A percentile compares a stretch with the other conserved stretches of the same genome.
phyloP scores from a whole-genome alignment of 2,329 filamentous ascomycete species.

The Xylogone sp. region DNA sequence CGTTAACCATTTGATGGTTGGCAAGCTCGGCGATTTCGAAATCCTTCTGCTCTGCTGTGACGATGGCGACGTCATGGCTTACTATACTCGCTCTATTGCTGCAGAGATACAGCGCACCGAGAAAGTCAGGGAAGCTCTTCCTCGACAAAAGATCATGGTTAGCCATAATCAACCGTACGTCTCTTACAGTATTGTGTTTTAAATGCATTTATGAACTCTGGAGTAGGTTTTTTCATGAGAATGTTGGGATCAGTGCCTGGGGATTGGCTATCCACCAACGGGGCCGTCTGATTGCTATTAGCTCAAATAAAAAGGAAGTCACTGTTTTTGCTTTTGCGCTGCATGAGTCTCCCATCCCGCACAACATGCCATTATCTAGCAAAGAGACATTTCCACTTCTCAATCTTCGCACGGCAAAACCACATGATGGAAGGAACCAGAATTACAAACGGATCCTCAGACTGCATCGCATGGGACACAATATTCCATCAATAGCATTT shows the following conservation, averaged over 20 bases:
- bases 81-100: constrained; percentile 46
- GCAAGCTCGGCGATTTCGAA: constrained; percentile 66
- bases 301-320: constrained; percentile 65
- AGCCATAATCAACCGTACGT: constrained; percentile 16
- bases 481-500: constrained; percentile 27
- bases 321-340: constrained; percentile 49
- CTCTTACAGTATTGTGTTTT: not conserved
- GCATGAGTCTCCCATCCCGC: not conserved
- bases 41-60: constrained; percentile 66
- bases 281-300: constrained; percentile 82
- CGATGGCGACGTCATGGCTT: constrained; percentile 71
- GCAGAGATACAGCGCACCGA: constrained; percentile 4
- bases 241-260: constrained; percentile 80
- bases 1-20: constrained; percentile 66
- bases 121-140: constrained; percentile 3
- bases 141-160: constrained; percentile 23
- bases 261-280: constrained; percentile 77
- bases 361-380: not conserved
- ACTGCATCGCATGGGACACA: constrained; percentile 9
- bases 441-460: not conserved
- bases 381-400: not conserved
- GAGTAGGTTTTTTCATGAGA: constrained; percentile 64
- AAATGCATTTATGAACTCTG: not conserved
- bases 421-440: not conserved
- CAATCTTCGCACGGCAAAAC: not conserved